phyloP scores from a whole-genome alignment of 129 eudicot genomes.

The Centrapalus pauciflorus region DNA sequence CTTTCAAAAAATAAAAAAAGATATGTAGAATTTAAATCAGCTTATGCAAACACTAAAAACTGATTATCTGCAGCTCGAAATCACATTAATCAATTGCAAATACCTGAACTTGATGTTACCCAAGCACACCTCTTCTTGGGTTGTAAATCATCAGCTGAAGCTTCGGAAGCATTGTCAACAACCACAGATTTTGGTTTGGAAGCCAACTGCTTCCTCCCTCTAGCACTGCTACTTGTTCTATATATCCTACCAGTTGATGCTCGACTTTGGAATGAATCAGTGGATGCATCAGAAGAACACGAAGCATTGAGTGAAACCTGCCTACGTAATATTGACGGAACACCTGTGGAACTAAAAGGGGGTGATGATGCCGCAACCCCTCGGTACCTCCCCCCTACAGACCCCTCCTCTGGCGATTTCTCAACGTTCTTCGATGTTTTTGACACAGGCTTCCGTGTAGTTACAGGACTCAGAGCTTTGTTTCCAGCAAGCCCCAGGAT shows the following conservation, averaged over 20 bases:
- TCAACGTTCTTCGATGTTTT: constrained; percentile 34
- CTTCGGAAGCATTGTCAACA: constrained; percentile 28
- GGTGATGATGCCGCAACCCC: constrained; percentile 28
- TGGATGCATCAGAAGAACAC: constrained; percentile 62
- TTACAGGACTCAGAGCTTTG: constrained; percentile 24
- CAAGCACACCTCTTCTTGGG: constrained; percentile 66
- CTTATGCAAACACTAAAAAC: too few species aligned
- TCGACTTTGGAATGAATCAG: constrained; percentile 59
- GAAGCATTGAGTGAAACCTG: constrained; percentile 51
- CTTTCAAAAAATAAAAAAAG: too few species aligned
- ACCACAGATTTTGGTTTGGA: constrained; percentile 33
- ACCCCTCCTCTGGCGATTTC: constrained; percentile 35
- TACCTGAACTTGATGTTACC: constrained; percentile 68
- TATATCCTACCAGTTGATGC: constrained; percentile 61
- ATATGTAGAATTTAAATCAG: too few species aligned
- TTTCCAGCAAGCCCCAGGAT: constrained; percentile 38
- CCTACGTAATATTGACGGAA: constrained; percentile 46
- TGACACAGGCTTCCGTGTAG: constrained; percentile 24
- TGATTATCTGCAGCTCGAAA: too few species aligned
- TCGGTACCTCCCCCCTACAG: constrained; percentile 25
- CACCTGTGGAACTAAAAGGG: constrained; percentile 34
- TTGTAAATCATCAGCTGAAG: constrained; percentile 27
- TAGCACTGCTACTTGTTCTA: constrained; percentile 28
- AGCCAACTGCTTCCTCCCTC: constrained; percentile 35
- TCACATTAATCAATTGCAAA: background rate